Conservation (phyloP, 1,284 basidiomycete genomes). For the Cutaneotrichosporon cyanovorans region DNA sequence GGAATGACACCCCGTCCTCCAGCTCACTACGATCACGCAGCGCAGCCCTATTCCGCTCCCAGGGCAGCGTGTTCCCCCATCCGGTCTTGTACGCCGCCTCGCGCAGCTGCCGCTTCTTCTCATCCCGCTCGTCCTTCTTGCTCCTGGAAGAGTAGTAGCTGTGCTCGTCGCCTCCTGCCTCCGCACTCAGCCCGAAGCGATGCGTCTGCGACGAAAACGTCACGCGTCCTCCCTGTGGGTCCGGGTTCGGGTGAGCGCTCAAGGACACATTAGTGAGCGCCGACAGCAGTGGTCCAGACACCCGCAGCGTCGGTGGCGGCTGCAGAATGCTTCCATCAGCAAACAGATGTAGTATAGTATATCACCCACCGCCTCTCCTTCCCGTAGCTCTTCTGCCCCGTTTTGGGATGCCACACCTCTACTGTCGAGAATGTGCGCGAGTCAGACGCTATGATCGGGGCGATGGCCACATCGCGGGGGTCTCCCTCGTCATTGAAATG, state of each 20-base stretch:
- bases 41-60: conserved; percentile 15
- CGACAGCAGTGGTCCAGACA: conserved; percentile 25
- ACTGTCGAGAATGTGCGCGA: conserved; percentile 18
- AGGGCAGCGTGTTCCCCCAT: conserved; percentile 29
- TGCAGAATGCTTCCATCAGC: conserved; percentile 30
- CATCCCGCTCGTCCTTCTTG: conserved; percentile 12
- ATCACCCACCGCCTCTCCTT: conserved; percentile 36
- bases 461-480: no score
- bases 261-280: conserved; percentile 17
- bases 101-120: conserved; percentile 14
- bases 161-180: neutral
- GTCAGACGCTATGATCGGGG: no score
- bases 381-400: conserved; percentile 41
- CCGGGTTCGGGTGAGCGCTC: conserved; percentile 3
- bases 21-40: conserved; percentile 22
- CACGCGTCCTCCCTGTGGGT: neutral
- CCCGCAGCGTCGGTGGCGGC: conserved; percentile 36
- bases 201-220: conserved; percentile 30
- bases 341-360: neutral
- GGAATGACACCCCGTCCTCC: conserved; percentile 29
- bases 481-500: no score
- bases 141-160: neutral
- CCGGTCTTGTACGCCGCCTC: conserved; percentile 28
- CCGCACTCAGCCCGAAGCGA: conserved; percentile 1
- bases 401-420: conserved; percentile 39